Evolutionary conservation across 345 rosid genomes (phyloP), one percentile per base, ranked within the genome.

Genomic region (Melaleuca alternifolia): DNA sequence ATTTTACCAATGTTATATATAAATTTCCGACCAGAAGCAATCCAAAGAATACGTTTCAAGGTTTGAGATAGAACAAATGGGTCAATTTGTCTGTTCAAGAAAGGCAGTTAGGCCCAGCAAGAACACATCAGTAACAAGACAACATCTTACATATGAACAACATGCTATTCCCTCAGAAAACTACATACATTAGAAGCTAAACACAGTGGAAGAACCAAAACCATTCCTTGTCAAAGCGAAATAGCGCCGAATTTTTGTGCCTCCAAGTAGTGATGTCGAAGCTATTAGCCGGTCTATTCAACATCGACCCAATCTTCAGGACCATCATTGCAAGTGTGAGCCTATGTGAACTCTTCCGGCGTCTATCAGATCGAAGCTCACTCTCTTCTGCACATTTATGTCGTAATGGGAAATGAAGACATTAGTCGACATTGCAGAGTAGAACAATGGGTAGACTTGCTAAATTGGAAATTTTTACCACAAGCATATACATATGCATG

Each of bases 331-430:
- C 10, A 11, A 30, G 76, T 9, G 44, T 62, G 30, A 62, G 76
- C 76, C 76, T 62, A 28, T 14, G 24, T 28, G 90, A 85, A 87
- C 30, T 82, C 84, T 88, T 6, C 8, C 87, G 2, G 13, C 83
- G 13, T 82, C 88, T 7, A 62, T 28, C 18, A 85, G 65, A 75
- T 50, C 56, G 75, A 92, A 90, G 84, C 90, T 92, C 75, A 90
- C 92, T 23, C 84, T 88, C 75, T 86, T 90, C 93, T 92, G 93
- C 92, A 88, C 44, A 84, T 33, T 71, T 50, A 85, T 51, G 28
- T 33, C 15, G 71, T 30, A 1, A 50, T 14, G 24, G n/a, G 4
- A 85, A 62, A 21, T 30, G 21, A 48, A 51, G 46, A 51, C 52
- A 28, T 15, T 12, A 6, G 23, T 50, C 30, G 11, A 30, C 28